Conservation (phyloP, 164 flowering plant genomes). For the Euptelea pleiosperma region DNA sequence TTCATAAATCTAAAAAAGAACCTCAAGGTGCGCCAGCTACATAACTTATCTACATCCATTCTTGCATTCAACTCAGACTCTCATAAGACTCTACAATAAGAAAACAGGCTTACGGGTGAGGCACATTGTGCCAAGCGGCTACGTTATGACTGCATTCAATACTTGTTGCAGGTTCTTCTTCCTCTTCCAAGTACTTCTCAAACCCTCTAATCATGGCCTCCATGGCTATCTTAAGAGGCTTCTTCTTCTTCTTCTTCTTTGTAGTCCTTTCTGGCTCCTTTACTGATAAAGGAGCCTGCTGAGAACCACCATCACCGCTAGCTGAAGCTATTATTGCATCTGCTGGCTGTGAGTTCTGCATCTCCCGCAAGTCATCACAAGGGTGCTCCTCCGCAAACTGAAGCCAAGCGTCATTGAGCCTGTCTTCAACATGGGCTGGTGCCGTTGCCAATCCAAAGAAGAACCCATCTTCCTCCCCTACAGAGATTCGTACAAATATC, state of each 20-base stretch:
- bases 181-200: constrained; percentile 50
- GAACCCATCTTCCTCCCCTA: constrained; percentile 57
- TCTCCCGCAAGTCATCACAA: constrained; percentile 32
- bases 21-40: neutral
- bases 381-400: constrained; percentile 83
- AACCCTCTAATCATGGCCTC: constrained; percentile 89
- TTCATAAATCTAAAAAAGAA: constrained; percentile 1
- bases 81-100: neutral
- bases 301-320: constrained; percentile 71
- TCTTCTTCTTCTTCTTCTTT: constrained; percentile 37
- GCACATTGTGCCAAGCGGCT: constrained; percentile 98
- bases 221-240: constrained; percentile 70
- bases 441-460: constrained; percentile 98
- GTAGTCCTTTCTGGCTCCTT: constrained; percentile 14
- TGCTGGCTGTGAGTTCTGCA: constrained; percentile 32
- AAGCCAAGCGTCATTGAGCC: constrained; percentile 94
- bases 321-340: constrained; percentile 69
- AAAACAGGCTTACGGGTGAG: constrained; percentile 72
- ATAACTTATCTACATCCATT: neutral
- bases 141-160: constrained; percentile 51
- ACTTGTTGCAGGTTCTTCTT: constrained; percentile 36
- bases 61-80: neutral
- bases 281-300: constrained; percentile 33
- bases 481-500: constrained; percentile 8
- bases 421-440: constrained; percentile 97